Percentiles rank a stretch among this genome's conserved stretches.
phyloP scores from a whole-genome alignment of 2,329 filamentous ascomycete genomes.

The Ophiostoma sp. region DNA sequence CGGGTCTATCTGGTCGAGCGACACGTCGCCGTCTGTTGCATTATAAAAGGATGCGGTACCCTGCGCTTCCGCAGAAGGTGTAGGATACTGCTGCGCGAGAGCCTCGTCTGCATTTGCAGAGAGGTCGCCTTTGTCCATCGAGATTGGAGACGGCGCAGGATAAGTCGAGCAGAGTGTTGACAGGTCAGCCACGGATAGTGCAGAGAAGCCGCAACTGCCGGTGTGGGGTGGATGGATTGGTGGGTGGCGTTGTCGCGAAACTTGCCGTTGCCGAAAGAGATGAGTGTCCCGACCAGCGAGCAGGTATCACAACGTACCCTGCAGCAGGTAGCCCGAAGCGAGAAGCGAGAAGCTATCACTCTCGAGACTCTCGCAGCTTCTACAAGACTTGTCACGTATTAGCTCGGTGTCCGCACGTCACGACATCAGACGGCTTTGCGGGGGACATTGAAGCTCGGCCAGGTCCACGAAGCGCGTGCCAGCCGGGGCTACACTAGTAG shows the following conservation, averaged over 20 bases:
- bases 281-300: neutral
- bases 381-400: neutral
- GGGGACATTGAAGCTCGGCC: neutral
- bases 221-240: neutral
- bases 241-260: neutral
- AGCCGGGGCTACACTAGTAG: neutral
- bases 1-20: conserved; percentile 32
- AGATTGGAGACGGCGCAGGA: neutral
- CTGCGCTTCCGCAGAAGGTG: conserved; percentile 41
- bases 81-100: conserved; percentile 41
- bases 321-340: neutral
- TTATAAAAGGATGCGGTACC: conserved; percentile 42
- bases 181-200: neutral
- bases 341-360: neutral
- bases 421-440: neutral
- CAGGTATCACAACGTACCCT: neutral
- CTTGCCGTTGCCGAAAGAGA: neutral
- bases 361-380: neutral
- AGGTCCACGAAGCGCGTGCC: neutral
- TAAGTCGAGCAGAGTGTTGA: neutral
- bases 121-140: conserved; percentile 33
- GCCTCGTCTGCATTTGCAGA: conserved; percentile 36
- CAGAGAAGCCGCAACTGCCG: neutral
- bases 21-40: conserved; percentile 20
- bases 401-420: neutral